Conservation (phyloP, 1,139 yeast genomes). For the Suhomyces chickasaworum region DNA sequence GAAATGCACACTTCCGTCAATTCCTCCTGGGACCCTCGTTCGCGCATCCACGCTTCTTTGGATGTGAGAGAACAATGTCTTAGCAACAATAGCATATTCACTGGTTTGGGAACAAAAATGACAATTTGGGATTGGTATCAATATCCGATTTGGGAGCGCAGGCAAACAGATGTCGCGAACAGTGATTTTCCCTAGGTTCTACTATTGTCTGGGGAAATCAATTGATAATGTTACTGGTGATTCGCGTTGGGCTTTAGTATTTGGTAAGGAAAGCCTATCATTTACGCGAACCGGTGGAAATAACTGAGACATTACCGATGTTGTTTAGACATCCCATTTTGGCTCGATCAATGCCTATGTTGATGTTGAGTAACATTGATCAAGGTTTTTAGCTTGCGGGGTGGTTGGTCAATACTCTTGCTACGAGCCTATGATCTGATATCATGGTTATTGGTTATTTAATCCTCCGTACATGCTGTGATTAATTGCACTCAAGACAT, state of each 20-base stretch:
- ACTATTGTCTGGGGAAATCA: neutral
- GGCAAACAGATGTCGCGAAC: neutral
- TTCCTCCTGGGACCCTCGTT: conserved; percentile 1
- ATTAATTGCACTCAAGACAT: neutral
- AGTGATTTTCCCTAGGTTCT: neutral
- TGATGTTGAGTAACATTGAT: too few relatives aligned
- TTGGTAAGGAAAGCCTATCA: too few relatives aligned
- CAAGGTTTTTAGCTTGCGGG: neutral
- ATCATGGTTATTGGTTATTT: neutral
- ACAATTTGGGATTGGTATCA: neutral
- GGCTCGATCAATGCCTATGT: too few relatives aligned
- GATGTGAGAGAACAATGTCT: neutral
- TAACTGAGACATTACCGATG: neutral
- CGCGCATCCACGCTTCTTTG: neutral
- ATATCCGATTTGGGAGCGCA: neutral
- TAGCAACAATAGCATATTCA: neutral
- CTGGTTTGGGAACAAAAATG: neutral
- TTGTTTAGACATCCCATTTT: neutral
- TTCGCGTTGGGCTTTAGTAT: neutral
- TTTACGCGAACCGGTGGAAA: neutral
- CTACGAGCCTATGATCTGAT: neutral
- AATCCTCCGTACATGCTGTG: neutral
- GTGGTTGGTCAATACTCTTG: neutral
- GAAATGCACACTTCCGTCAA: conserved; percentile 1
- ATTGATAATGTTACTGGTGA: neutral